Base-by-base conservation (phyloP, 345 rosid species). In the Anastatica hierochuntica region DNA sequence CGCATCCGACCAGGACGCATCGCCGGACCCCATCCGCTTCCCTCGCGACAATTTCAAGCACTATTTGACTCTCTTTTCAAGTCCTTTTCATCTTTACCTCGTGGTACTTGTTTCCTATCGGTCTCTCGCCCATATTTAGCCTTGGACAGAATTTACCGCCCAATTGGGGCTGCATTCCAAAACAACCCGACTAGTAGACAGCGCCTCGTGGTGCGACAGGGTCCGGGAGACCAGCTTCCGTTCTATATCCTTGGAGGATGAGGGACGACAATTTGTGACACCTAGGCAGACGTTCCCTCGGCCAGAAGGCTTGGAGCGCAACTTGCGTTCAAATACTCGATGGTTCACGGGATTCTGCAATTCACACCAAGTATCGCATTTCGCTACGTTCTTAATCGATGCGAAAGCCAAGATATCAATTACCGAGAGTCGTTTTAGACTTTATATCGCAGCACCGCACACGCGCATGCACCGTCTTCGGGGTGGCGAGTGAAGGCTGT, bases 401-500 rank as follows among this genome's bases (percentile, higher is more conserved):
- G 47, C 58, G 47, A 53, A 46, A 53, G 58, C 58, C 58, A 23
- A 53, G 58, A 53, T 23, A 53, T 53, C 47, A 15, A 23, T 53
- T 53, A 24, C 35, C 36, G 47, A 53, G 35, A 39, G 36, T 39
- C 34, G 15, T 53, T 53, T 19, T 11, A 23, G 35, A 53, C 36
- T 17, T 50, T 12, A n/a, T 10, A 31, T 50, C 0, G 14, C 9
- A 31, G 16, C 39, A 11, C 26, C 10, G 3, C 21, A 10, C 33
- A 7, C 17, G 36, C 36, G 6, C 36, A 31, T 6, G 4, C 12
- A 31, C 36, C 36, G 4, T 31, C n/a, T 31, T n/a, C n/a, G 36
- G 36, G 12, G 36, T 6, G 36, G n/a, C n/a, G 36, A 10, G 10
- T 2, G 36, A 12, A 6, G n/a, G 36, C 36, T 31, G 36, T 31